A percentile compares a stretch with the other conserved stretches of the same genome.
phyloP scores from a whole-genome alignment of 78 protist species.

The Goniomonas avonlea region DNA sequence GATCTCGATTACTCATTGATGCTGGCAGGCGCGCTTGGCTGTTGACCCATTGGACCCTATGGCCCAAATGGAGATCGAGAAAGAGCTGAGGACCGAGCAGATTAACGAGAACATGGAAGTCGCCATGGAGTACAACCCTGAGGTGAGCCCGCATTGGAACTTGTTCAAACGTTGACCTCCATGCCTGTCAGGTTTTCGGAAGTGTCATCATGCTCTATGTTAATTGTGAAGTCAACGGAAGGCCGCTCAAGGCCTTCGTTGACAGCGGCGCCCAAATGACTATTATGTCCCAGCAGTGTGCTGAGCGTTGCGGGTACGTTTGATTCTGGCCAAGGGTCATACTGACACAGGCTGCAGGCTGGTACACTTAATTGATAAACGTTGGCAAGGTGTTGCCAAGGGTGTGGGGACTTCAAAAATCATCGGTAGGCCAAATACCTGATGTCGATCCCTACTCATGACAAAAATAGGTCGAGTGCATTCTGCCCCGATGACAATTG shows the following conservation, averaged over 20 bases:
- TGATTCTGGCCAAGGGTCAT: no score
- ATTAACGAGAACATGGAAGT: conserved; percentile 4
- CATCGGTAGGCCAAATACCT: not conserved
- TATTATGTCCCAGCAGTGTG: conserved; percentile 26
- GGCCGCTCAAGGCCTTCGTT: conserved; percentile 30
- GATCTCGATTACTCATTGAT: no score
- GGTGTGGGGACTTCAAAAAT: conserved; percentile 38
- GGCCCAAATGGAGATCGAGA: conserved; percentile 23
- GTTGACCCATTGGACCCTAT: conserved; percentile 3
- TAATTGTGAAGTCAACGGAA: conserved; percentile 28
- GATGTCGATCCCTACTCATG: not conserved
- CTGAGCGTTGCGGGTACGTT: not conserved
- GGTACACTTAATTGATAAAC: conserved; percentile 10
- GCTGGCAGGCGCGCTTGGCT: no score
- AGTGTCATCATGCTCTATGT: conserved; percentile 49
- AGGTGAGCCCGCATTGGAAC: no score
- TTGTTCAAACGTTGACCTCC: no score
- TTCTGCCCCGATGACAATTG: conserved; percentile 24
- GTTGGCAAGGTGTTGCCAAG: conserved; percentile 35
- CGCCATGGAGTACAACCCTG: conserved; percentile 43
- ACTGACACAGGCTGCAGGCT: no score
- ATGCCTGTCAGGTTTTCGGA: no score
- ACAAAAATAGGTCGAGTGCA: conserved; percentile 25
- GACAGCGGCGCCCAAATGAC: conserved; percentile 51
- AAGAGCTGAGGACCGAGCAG: conserved; percentile 22